phyloP scores from a whole-genome alignment of 2,329 filamentous ascomycete genomes.

The Apiospora saccharicola region DNA sequence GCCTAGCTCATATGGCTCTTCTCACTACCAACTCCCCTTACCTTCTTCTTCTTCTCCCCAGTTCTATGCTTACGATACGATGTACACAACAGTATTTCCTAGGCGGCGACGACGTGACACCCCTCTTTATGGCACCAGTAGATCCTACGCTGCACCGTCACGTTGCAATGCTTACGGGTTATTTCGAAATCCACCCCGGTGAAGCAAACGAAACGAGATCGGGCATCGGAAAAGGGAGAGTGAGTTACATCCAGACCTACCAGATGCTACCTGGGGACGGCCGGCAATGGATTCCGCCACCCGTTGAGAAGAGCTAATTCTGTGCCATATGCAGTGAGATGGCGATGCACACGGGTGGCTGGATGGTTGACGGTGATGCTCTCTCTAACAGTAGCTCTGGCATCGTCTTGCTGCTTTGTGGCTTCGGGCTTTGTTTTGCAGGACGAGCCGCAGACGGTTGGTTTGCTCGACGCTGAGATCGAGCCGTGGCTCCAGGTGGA shows the following conservation, averaged over 20 bases:
- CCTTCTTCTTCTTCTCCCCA: too few species aligned
- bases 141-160: background rate
- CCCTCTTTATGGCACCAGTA: background rate
- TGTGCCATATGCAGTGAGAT: background rate
- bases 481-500: background rate
- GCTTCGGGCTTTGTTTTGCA: background rate
- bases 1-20: background rate
- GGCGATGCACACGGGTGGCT: background rate
- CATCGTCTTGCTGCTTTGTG: background rate
- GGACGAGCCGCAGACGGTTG: background rate
- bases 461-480: background rate
- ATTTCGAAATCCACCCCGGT: background rate
- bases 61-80: too few species aligned
- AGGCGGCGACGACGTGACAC: background rate
- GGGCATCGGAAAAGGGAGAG: background rate
- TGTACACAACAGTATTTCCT: background rate
- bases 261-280: background rate
- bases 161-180: background rate
- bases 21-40: background rate
- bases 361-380: background rate
- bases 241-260: background rate
- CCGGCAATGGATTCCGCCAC: background rate
- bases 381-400: background rate
- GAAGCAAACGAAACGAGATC: conserved; percentile 9
- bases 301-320: background rate